Conservation (phyloP, 2,329 filamentous ascomycete species). For the Acephala macrosclerotiorum region DNA sequence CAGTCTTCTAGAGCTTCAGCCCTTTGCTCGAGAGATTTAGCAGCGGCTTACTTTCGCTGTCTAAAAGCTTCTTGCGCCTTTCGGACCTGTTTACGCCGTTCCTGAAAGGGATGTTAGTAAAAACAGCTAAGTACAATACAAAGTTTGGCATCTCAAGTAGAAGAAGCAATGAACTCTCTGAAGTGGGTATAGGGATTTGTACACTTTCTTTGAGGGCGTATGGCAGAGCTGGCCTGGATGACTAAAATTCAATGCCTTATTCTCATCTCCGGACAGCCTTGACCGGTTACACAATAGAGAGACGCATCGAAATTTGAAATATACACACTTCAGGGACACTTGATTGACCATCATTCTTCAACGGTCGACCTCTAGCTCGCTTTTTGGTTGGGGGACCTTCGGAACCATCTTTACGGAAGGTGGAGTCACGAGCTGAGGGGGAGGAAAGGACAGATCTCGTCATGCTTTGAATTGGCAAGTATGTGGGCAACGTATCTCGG, state of each 20-base stretch:
- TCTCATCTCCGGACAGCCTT: not conserved
- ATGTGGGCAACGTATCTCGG: not conserved
- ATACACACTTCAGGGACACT: conserved; percentile 10
- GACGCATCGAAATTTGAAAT: not conserved
- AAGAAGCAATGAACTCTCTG: no score
- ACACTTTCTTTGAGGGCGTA: no score
- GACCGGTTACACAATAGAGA: not conserved
- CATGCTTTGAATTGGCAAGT: not conserved
- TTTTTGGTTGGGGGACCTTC: conserved; percentile 1
- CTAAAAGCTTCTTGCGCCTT: conserved; percentile 24
- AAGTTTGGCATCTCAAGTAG: no score
- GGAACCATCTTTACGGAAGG: not conserved
- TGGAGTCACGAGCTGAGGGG: not conserved
- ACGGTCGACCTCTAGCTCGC: conserved; percentile 11
- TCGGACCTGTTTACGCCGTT: conserved; percentile 22
- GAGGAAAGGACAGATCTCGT: conserved; percentile 2
- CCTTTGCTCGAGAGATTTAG: conserved; percentile 16
- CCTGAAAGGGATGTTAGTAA: conserved; percentile 9
- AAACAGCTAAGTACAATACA: not conserved
- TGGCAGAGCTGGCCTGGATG: no score
- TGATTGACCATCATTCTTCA: conserved; percentile 8
- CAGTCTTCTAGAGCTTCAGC: conserved; percentile 16
- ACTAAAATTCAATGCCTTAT: no score
- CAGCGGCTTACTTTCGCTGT: conserved; percentile 13
- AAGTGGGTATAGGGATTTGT: no score